A percentile compares a stretch with the other conserved stretches of the same genome.
Conservation (phyloP, 2,329 filamentous ascomycete species). For the Xylaria sp. region DNA sequence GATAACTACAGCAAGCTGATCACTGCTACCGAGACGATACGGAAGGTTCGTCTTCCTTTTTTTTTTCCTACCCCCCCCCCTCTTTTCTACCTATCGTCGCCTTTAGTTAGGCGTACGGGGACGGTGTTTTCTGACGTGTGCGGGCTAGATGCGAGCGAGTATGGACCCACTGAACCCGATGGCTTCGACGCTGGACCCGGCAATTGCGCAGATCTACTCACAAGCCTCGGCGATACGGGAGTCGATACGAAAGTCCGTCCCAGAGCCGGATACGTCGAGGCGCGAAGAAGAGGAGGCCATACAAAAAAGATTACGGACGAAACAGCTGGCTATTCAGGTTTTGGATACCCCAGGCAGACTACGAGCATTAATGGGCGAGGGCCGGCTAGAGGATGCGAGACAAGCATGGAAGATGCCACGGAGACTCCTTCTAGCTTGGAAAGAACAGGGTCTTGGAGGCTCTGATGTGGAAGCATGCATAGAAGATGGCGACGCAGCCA, state of each 20-base stretch:
- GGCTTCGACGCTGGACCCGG: conserved; percentile 71
- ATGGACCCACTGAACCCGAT: conserved; percentile 80
- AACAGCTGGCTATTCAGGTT: conserved; percentile 64
- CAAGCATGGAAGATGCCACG: conserved; percentile 59
- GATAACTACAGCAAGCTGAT: conserved; percentile 99
- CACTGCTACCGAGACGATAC: conserved; percentile 93
- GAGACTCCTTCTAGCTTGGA: conserved; percentile 56
- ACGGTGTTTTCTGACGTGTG: conserved; percentile 12
- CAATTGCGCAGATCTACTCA: conserved; percentile 74
- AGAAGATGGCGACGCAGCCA: conserved; percentile 56
- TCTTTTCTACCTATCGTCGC: neutral
- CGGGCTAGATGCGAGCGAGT: conserved; percentile 68
- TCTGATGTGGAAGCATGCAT: conserved; percentile 56
- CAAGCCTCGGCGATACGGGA: conserved; percentile 59
- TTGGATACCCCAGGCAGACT: conserved; percentile 64
- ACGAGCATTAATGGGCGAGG: conserved; percentile 59
- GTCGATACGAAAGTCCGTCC: conserved; percentile 51
- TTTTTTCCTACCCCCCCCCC: neutral
- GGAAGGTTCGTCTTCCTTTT: conserved; percentile 55
- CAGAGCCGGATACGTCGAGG: conserved; percentile 47
- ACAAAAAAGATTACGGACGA: conserved; percentile 44
- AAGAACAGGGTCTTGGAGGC: conserved; percentile 57
- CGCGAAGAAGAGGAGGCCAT: conserved; percentile 40
- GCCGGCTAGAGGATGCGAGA: conserved; percentile 62
- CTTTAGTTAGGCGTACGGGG: neutral